These are phyloP conservation scores for Zymoseptoria pseudotritici DNA, from an alignment of 2,329 filamentous ascomycete species.

Conservation along the genomic window DNA sequence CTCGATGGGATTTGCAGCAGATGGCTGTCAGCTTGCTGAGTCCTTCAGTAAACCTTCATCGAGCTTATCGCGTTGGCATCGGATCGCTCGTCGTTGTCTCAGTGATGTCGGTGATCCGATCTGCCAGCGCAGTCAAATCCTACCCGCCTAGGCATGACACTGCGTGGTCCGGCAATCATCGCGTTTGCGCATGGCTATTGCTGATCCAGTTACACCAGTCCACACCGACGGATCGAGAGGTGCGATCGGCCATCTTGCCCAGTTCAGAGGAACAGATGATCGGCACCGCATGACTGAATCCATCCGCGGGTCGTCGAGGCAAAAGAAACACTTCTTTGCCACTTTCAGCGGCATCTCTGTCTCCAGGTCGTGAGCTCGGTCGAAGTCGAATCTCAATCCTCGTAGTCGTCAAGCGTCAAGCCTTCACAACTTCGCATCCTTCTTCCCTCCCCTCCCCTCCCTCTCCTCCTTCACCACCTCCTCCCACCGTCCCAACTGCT, in stretches of 20 bases:
- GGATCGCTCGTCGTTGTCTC: too few relatives aligned
- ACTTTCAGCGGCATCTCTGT: too few relatives aligned
- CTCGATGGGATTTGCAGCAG: not conserved
- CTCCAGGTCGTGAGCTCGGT: not conserved
- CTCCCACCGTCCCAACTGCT: conserved; percentile 76
- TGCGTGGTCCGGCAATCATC: not conserved
- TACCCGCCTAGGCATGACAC: too few relatives aligned
- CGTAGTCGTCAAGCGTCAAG: too few relatives aligned
- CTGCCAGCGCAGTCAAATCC: too few relatives aligned
- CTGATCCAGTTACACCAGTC: not conserved
- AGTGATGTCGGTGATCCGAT: too few relatives aligned
- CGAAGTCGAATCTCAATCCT: not conserved
- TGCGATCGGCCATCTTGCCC: not conserved
- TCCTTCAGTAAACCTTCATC: not conserved
- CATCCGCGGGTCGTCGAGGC: too few relatives aligned
- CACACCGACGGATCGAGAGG: too few relatives aligned
- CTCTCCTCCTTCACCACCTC: conserved; percentile 50
- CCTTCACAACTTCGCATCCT: not conserved
- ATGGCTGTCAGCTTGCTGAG: not conserved
- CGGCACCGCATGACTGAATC: not conserved
- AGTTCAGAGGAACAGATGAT: not conserved
- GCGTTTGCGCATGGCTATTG: too few relatives aligned
- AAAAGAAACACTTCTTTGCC: too few relatives aligned
- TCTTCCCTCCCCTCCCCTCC: conserved; percentile 13
- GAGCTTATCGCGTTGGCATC: too few relatives aligned